Evolutionary conservation across 2,329 filamentous ascomycete species (phyloP), one percentile per base, ranked within the genome.

Genomic region (Diaporthe citriasiana): DNA sequence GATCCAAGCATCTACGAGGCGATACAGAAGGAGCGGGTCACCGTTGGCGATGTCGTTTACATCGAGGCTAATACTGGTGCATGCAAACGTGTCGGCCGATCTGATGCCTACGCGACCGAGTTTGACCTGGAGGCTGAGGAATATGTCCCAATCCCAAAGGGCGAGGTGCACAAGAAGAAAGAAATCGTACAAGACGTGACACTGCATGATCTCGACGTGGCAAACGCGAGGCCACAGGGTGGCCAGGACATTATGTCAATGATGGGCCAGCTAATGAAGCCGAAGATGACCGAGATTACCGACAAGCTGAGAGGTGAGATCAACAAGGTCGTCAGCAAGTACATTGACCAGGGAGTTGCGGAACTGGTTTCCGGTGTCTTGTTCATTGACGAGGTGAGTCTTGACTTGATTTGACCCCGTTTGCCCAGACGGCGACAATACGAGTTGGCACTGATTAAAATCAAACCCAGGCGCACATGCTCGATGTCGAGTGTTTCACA

Each of bases 251-350:
- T 99, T 78, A 98, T 99, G 95, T 98, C 95, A 87, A 98, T 99
- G 97, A 98, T 99, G 96, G 97, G 97, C 80, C 97, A 99, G 85
- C 87, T 99, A 81, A 98, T 98, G 95, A 98, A 98, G 89, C 97
- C 97, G 76, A 97, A 97, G 88, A 98, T 98, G 92, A 99, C 97
- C 8, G 97, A 99, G 84, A 98, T 99, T 81, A 99, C 97, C 40
- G 97, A 99, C 85, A 99, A 99, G 87, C 87, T 99, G 81, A 91
- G 97, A 75, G 88, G 91, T 72, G 97, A 99, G 86, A 98, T 99
- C 87, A 98, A 99, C 90, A 98, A 98, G 87, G 96, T 99, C 40
- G 97, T 99, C 78, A 98, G 95, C 89, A 95, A 96, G 84, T 99
- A 98, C 85, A 99, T 99, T 79, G 97, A 98, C 82, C 96, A 98